Evolutionary conservation across 2,329 filamentous ascomycete species (phyloP), one percentile per base, ranked within the genome.

Genomic region (Tolypocladium guangdongense): DNA sequence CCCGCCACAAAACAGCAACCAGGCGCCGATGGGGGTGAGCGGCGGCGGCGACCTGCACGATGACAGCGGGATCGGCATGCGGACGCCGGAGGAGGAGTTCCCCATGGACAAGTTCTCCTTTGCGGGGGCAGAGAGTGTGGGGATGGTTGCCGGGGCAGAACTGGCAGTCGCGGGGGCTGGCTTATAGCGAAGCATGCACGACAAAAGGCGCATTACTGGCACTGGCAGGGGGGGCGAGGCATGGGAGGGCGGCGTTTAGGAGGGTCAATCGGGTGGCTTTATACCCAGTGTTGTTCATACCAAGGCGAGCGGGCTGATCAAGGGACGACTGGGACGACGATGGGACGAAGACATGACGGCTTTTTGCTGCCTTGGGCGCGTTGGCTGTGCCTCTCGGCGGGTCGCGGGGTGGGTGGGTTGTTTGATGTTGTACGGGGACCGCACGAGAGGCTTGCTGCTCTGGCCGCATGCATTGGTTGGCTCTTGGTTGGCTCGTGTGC

Each of bases 21-120:
- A 80, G 63, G 72, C 72, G 57, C 52, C 63, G 1, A 55, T 63
- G 57, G 59, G 54, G 24, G 59, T 59, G 56, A 59, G 27, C 18
- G 18, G 74, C 47, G 74, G 76, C 27, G 62, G 73, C 54, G 75
- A 77, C 54, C 70, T 64, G 3, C 80, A 85, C 56, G 86, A 90
- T 59, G 87, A 90, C 59, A 90, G 86, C 62, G 86, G 85, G 1
- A 90, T 90, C 56, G 84, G 84, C 33, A 84, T 90, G 60, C 73
- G 81, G 50, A 84, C 82, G 5, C 82, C 82, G 1, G 83, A 86
- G 52, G 82, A 85, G 52, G 82, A 86, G 30, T 82, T 82, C 48
- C 72, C 77, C 1, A 76, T 81, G 65, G 78, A 80, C 51, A 84
- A 84, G 62, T 84, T 78, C 62, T 71, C 73, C 11, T 78, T 76